Evolutionary conservation across 352 stramenopile species (phyloP).

Genomic region (Globisporangium yorkense): DNA sequence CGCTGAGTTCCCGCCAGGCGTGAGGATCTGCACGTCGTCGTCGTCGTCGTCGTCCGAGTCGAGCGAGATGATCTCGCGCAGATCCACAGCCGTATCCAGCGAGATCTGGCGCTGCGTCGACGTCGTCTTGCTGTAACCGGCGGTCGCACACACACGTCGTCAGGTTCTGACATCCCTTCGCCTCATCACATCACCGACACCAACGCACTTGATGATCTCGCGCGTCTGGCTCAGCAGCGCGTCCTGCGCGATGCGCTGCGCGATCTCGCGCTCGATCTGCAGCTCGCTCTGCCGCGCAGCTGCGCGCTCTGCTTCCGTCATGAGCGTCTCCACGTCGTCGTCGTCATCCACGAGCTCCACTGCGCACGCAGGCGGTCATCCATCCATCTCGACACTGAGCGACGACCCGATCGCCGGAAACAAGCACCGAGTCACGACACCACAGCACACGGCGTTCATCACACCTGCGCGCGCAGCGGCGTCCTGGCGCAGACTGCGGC

Average conservation of each 20-base stretch:
- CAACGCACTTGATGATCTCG: constrained; percentile 44
- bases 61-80: constrained; percentile 39
- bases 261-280: constrained; percentile 51
- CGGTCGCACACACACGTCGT: background rate
- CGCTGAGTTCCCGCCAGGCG: background rate
- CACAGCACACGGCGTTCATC: constrained; percentile 5
- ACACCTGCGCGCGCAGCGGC: constrained; percentile 13
- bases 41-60: constrained; percentile 51
- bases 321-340: constrained; percentile 27
- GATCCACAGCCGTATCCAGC: constrained; percentile 2
- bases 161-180: background rate
- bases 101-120: constrained; percentile 20
- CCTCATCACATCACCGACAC: constrained; percentile 7
- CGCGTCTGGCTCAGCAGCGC: constrained; percentile 53
- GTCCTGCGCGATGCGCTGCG: constrained; percentile 41
- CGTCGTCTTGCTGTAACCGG: constrained; percentile 18
- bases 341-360: constrained; percentile 22
- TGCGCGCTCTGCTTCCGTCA: constrained; percentile 34
- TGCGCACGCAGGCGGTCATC: background rate
- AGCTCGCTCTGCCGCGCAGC: constrained; percentile 25
- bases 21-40: constrained; percentile 1
- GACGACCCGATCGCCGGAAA: background rate
- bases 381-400: background rate
- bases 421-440: background rate
- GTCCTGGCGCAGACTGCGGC: constrained; percentile 6